Conservation (phyloP, 495 filamentous ascomycete species). For the Lepidopterella palustris region DNA sequence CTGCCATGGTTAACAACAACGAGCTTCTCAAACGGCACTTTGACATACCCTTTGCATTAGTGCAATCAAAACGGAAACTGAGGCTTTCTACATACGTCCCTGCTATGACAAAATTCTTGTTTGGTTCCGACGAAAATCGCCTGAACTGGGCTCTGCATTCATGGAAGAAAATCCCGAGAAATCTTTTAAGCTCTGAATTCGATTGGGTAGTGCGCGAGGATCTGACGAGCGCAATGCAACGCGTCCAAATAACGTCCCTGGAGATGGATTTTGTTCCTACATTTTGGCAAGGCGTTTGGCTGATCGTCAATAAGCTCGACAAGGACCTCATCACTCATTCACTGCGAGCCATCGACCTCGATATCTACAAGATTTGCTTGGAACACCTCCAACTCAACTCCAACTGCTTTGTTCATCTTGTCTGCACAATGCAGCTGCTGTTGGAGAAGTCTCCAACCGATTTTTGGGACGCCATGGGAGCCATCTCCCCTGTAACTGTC, state of each 20-base stretch:
- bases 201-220: constrained; percentile 72
- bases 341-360: constrained; percentile 69
- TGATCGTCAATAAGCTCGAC: constrained; percentile 63
- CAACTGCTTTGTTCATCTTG: constrained; percentile 52
- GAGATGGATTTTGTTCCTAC: constrained; percentile 50
- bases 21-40: constrained; percentile 54
- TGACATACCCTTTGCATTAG: constrained; percentile 67
- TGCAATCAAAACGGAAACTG: constrained; percentile 64
- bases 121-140: constrained; percentile 54
- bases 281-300: constrained; percentile 68
- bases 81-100: constrained; percentile 66
- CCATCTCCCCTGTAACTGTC: constrained; percentile 61
- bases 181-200: constrained; percentile 62
- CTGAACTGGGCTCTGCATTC: constrained; percentile 60
- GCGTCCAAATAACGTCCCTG: constrained; percentile 36
- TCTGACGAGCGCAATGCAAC: constrained; percentile 42
- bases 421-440: constrained; percentile 59
- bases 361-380: constrained; percentile 67
- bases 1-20: constrained; percentile 51
- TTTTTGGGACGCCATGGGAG: constrained; percentile 81
- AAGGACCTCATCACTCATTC: constrained; percentile 70
- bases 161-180: constrained; percentile 54
- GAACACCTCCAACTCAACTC: constrained; percentile 63
- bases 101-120: constrained; percentile 74
- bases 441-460: constrained; percentile 66